Conservation (phyloP, 305 asterid genomes). For the Ajuga reptans region DNA sequence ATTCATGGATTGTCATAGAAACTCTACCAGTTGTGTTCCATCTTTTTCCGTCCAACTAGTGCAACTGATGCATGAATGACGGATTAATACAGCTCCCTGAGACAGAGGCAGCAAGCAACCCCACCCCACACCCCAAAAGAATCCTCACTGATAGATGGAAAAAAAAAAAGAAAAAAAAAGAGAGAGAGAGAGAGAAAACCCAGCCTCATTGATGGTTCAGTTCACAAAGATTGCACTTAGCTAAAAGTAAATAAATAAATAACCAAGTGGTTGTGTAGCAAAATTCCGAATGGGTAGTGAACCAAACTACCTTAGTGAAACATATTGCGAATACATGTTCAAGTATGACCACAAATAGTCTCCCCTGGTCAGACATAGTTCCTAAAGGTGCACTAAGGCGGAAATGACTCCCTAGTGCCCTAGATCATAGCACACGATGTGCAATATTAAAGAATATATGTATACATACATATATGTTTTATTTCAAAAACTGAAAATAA, state of each 20-base stretch:
- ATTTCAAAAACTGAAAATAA: too few species aligned
- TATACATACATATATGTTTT: too few species aligned
- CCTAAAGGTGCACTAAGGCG: too few species aligned
- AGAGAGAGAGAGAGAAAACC: neutral
- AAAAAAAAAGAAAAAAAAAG: too few species aligned
- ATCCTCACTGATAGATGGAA: too few species aligned
- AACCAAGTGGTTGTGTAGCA: neutral
- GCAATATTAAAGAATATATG: too few species aligned
- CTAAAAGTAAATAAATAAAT: too few species aligned
- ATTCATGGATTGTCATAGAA: neutral
- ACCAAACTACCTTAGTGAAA: neutral
- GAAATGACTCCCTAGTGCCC: too few species aligned
- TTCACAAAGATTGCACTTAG: neutral
- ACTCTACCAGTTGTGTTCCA: neutral
- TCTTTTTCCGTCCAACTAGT: neutral
- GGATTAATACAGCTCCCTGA: too few species aligned
- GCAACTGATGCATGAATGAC: neutral
- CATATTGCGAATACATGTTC: neutral
- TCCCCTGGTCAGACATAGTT: too few species aligned
- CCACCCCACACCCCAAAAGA: neutral
- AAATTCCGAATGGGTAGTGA: neutral
- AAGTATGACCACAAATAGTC: neutral
- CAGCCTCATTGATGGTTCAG: neutral
- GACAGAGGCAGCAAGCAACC: neutral
- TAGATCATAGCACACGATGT: too few species aligned